Base-by-base conservation (phyloP, 1,284 basidiomycete species). In the Porodaedalea pini region DNA sequence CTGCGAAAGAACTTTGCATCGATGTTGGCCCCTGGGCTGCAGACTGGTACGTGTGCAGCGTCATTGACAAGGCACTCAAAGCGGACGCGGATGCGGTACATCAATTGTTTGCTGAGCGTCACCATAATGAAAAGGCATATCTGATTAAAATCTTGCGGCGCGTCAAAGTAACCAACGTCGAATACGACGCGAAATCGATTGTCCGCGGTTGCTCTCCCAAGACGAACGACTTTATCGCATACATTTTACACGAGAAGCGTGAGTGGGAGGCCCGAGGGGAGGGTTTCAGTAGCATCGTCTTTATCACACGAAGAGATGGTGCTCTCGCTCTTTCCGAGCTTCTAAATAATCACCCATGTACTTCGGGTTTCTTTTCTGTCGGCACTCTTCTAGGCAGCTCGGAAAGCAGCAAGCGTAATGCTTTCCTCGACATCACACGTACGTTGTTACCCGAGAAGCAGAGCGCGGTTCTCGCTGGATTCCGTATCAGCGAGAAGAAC, bases 21-120 rank as follows among this genome's bases (percentile, higher is more conserved):
- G 84, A 88, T 52, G 65, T 90, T 2, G 87, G 87, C 2, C 70
- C 78, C 0, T 90, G 88, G 87, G 82, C 86, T 0, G 79, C 85
- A 0, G 85, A 89, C 64, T 90, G 88, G 88, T 90, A 83, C 63
- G 74, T 89, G 32, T 75, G 74, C 60, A 73, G 73, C 40, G 83
- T 85, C 25, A 63, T 88, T 34, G 71, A 81, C 52, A 74, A 80
- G 41, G 82, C 80, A 0, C 34, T 57, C 7, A 76, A 74, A 58
- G 57, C 68, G 2, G 73, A 73, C 0, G 74, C 75, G 6, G 76
- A 73, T 51, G 75, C 78, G 0, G 19, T 79, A 75, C 64, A 74
- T 75, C 51, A 74, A 75, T 3, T 85, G 17, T 58, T 61, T 43
- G 39, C 47, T n/a, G 57, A 55, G 23, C 45, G 80, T 80, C 76